A percentile compares a stretch with the other conserved stretches of the same genome.
Evolutionary conservation across 805 yeast genomes (phyloP).

Genomic region (Kuraishia molischiana): DNA sequence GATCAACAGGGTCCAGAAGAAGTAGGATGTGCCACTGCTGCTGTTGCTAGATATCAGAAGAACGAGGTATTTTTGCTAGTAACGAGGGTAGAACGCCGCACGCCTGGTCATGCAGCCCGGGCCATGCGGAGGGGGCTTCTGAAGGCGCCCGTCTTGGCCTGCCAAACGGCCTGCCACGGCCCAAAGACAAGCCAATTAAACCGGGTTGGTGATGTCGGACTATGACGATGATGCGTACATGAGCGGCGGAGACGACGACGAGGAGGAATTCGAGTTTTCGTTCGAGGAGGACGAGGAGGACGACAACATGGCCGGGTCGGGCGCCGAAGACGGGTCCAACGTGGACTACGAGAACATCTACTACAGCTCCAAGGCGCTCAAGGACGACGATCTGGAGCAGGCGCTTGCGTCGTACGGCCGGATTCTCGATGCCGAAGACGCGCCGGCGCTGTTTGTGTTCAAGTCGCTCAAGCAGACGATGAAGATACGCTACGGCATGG

Average conservation of each 20-base stretch:
- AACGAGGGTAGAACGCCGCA: too few relatives aligned
- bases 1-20: too few relatives aligned
- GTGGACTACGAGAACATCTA: slow-evolving; percentile 17
- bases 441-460: slow-evolving; percentile 12
- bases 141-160: too few relatives aligned
- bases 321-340: slow-evolving; percentile 4
- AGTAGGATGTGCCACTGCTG: too few relatives aligned
- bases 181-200: too few relatives aligned
- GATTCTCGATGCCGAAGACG: slow-evolving; percentile 7
- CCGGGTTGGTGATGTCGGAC: slow-evolving; percentile 18
- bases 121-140: too few relatives aligned
- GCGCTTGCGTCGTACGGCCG: slow-evolving; percentile 15
- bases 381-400: slow-evolving; percentile 17
- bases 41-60: too few relatives aligned
- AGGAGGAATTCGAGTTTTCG: slow-evolving; percentile 22
- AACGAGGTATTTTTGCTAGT: too few relatives aligned
- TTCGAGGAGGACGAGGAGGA: slow-evolving; percentile 12
- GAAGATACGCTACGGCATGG: slow-evolving; percentile 15
- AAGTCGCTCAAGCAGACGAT: slow-evolving; percentile 23
- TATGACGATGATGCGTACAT: slow-evolving; percentile 18
- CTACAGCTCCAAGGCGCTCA: slow-evolving; percentile 21
- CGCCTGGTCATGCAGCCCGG: too few relatives aligned
- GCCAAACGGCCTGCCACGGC: too few relatives aligned
- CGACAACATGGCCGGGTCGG: slow-evolving; percentile 6
- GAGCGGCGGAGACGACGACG: slow-evolving; percentile 24